Evolutionary conservation across 164 flowering plant species (phyloP).

Genomic region (Hamamelis virginiana): DNA sequence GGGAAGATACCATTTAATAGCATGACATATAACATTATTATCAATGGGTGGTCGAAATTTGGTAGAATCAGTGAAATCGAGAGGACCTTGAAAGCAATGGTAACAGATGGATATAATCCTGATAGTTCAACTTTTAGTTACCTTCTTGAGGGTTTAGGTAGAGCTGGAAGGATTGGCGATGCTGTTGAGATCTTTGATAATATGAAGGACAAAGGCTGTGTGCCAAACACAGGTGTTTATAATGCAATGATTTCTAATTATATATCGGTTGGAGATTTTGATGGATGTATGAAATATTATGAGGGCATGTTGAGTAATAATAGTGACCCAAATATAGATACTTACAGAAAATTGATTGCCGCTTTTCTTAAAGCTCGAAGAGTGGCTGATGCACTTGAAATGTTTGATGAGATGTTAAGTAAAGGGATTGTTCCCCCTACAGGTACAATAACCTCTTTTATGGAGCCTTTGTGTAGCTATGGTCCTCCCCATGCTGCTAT

Average conservation of each 20-base stretch:
- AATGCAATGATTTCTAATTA: constrained; percentile 75
- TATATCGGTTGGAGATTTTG: constrained; percentile 45
- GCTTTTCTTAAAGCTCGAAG: constrained; percentile 56
- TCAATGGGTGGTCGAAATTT: constrained; percentile 73
- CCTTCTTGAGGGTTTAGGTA: constrained; percentile 73
- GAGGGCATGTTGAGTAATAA: constrained; percentile 42
- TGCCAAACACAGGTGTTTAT: constrained; percentile 44
- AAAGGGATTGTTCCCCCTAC: constrained; percentile 61
- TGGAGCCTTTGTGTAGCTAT: constrained; percentile 71
- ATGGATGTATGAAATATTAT: constrained; percentile 56
- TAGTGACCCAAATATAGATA: constrained; percentile 58
- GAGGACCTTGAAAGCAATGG: constrained; percentile 54
- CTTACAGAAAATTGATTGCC: constrained; percentile 51
- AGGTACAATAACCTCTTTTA: constrained; percentile 62
- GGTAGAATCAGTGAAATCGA: constrained; percentile 64
- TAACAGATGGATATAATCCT: constrained; percentile 53
- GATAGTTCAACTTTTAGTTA: constrained; percentile 54
- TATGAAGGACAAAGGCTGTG: constrained; percentile 52
- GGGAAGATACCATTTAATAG: constrained; percentile 47
- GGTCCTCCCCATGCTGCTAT: constrained; percentile 96
- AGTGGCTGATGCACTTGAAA: constrained; percentile 89
- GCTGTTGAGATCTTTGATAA: constrained; percentile 56
- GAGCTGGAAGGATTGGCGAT: constrained; percentile 63
- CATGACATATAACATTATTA: constrained; percentile 52
- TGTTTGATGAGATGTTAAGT: constrained; percentile 77